Evolutionary conservation across 305 asterid species (phyloP), one percentile per base, ranked within the genome.

Genomic region (Solanum chacoense): DNA sequence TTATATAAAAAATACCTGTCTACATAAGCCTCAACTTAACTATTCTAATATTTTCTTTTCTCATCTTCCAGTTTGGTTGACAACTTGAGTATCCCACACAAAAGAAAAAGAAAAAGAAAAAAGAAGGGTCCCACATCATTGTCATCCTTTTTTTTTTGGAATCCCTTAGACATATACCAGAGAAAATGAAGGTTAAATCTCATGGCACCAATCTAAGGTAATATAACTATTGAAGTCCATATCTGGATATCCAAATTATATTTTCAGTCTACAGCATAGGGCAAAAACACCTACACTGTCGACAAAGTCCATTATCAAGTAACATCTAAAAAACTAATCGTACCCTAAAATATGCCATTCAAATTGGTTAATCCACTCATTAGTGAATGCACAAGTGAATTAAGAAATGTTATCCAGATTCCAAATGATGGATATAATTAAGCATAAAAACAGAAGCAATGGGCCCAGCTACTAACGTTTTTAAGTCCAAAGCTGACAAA

Each of bases 401-500:
- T 18, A 81, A 28, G 20, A 45, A 81, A 81, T 29, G 38, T 29
- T 81, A 81, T 45, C 71, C 71, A 29, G 11, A 81, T 81, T 81
- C 40, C 18, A 81, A 29, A 45, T 81, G 26, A 45, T 29, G 86
- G 86, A 81, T 81, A 81, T 6, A 45, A 81, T 7, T 42, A 83
- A 50, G 72, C 40, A 55, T 18, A 38, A 45, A 83, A 83, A 29
- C 72, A 45, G 29, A 83, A 32, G 31, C 40, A 83, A 29, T 45
- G 42, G 40, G 1, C 40, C 86, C 72, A 81, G 38, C 65, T 88
- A 96, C 99, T 95, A 90, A 97, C 99, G 99, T 92, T 93, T 96
- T 97, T 88, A 95, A 88, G 91, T 94, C 98, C 94, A 97, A 92
- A 84, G 97, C 92, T 77, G 99, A 91, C 88, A 97, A 91, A 38